Conservation (phyloP, 1,139 yeast species). For the Saccharomyces hybrid region DNA sequence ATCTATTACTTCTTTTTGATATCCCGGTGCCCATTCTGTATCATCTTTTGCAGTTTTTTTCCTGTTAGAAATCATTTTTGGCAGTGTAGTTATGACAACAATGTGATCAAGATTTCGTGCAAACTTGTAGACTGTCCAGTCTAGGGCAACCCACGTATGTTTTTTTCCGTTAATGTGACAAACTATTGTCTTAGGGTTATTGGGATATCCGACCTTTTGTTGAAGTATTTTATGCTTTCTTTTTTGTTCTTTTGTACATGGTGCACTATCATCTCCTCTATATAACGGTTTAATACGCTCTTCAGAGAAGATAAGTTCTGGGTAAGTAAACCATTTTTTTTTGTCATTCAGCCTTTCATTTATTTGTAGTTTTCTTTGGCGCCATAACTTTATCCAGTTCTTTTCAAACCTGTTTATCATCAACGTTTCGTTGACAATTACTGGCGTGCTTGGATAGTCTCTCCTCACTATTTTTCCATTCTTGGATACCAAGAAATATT, state of each 20-base stretch:
- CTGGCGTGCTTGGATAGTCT: slow-evolving; percentile 30
- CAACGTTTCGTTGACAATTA: slow-evolving; percentile 25
- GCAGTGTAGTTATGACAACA: slow-evolving; percentile 46
- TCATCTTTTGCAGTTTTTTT: slow-evolving; percentile 26
- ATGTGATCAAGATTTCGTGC: slow-evolving; percentile 58
- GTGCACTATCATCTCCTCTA: slow-evolving; percentile 19
- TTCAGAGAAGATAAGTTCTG: slow-evolving; percentile 17
- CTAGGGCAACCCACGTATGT: slow-evolving; percentile 75
- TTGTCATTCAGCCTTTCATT: slow-evolving; percentile 16
- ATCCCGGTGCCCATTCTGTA: slow-evolving; percentile 28
- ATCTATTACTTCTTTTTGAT: slow-evolving; percentile 19
- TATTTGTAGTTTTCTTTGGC: slow-evolving; percentile 12
- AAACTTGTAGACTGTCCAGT: slow-evolving; percentile 50
- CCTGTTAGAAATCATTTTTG: slow-evolving; percentile 13
- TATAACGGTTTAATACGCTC: slow-evolving; percentile 5
- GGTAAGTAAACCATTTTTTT: slow-evolving; percentile 14
- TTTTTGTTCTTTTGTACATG: slow-evolving; percentile 22
- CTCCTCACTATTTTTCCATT: slow-evolving; percentile 27
- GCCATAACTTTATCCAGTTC: slow-evolving; percentile 22
- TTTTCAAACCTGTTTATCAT: slow-evolving; percentile 22
- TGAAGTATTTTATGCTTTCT: slow-evolving; percentile 19
- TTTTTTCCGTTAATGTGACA: slow-evolving; percentile 60
- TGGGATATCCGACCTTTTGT: slow-evolving; percentile 23
- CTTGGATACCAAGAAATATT: slow-evolving; percentile 16
- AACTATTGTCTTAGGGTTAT: slow-evolving; percentile 45